Evolutionary conservation across 2,329 filamentous ascomycete genomes (phyloP), one percentile per base, ranked within the genome.

Genomic region (Aspergillus carbonarius): DNA sequence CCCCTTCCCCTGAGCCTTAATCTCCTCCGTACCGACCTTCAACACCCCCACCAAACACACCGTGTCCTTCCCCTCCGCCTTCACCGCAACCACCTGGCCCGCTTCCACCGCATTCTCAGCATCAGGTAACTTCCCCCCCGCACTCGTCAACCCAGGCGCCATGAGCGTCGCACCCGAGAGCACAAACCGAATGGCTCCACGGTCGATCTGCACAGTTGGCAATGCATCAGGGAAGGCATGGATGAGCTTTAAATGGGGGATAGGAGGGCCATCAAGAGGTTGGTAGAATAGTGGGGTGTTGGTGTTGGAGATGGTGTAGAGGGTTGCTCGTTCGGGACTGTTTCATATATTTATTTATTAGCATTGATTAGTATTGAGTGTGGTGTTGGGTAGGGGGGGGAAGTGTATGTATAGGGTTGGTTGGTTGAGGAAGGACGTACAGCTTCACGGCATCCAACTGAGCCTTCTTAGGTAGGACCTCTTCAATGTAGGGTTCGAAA

Each of bases 121-220:
- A 62, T 85, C 79, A 0, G 95, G 95, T 69, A 99, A 77, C 49
- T 90, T 76, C 0, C 95, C 95, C 0, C 95, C 95, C 0, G 87
- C 78, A 18, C 87, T 92, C 27, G 95, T 99, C 67, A 99, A 77
- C 0, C 95, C 95, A 0, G 95, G 95, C 1, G 92, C 93, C 95
- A 99, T 99, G 63, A 99, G 87, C 13, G 93, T 92, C 0, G 95
- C 95, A 46, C 95, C 95, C 1, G 88, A 91, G 1, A 99, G 85
- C 25, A 99, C 93, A 78, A 99, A 99, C 61, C 95, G 91, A 71
- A 99, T 98, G 5, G 95, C 95, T 62, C 95, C 95, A 51, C 95
- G 87, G 76, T 99, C 95, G 75, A 98, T 96, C 59, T 93, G 89
- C 58, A 99, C 83, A 54, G 86, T 89, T 17, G 90, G 88, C 74